These are phyloP conservation scores for Yarrowia porcina DNA, from an alignment of 805 yeast genomes.

Conservation along the genomic window DNA sequence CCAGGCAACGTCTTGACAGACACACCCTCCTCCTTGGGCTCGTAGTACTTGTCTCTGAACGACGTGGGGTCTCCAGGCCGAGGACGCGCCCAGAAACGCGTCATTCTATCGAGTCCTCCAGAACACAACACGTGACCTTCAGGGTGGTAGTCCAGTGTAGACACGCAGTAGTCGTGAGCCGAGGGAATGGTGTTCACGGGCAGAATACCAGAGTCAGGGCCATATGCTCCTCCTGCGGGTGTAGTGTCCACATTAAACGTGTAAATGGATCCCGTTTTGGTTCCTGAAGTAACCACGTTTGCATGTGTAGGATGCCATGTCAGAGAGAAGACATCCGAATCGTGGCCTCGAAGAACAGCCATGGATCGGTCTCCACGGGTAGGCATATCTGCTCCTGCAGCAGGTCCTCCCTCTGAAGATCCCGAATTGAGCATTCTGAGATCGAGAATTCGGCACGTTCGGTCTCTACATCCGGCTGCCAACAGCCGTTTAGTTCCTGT, in stretches of 20 bases:
- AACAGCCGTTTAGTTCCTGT: constrained; percentile 66
- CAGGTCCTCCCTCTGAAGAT: not conserved
- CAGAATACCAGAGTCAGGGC: constrained; percentile 34
- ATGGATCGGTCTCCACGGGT: constrained; percentile 48
- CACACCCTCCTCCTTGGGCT: constrained; percentile 44
- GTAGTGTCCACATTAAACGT: constrained; percentile 64
- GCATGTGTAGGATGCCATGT: constrained; percentile 93
- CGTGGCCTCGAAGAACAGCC: constrained; percentile 69
- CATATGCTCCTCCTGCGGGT: constrained; percentile 28
- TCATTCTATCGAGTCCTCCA: constrained; percentile 90
- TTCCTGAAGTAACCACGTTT: constrained; percentile 74
- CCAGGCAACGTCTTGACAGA: constrained; percentile 24
- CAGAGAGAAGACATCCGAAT: constrained; percentile 77
- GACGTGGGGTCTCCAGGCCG: constrained; percentile 85
- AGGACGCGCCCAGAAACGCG: constrained; percentile 91
- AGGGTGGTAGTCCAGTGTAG: constrained; percentile 89
- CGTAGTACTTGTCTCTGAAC: constrained; percentile 77
- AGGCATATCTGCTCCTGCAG: not conserved
- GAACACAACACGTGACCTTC: constrained; percentile 86
- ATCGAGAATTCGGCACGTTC: constrained; percentile 84
- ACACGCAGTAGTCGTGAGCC: constrained; percentile 93
- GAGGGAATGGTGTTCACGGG: constrained; percentile 59
- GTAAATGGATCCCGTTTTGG: constrained; percentile 81
- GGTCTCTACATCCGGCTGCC: constrained; percentile 86
- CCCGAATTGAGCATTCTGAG: constrained; percentile 60